phyloP scores from a whole-genome alignment of 768 basidiomycete genomes.

The Leucocoprinus sp. region DNA sequence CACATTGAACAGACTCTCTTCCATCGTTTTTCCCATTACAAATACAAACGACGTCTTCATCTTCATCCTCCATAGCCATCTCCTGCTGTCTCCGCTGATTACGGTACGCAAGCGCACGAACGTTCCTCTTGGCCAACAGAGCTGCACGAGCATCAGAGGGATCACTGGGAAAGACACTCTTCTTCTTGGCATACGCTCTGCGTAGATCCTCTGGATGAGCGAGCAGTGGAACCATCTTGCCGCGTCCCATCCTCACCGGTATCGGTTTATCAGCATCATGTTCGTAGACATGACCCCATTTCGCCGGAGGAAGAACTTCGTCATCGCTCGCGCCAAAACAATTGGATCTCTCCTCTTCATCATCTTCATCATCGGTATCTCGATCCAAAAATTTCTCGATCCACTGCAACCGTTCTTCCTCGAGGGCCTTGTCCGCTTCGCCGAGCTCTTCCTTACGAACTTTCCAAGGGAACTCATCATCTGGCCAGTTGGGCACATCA shows the following conservation, averaged over 20 bases:
- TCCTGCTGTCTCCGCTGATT: constrained; percentile 33
- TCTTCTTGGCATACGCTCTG: constrained; percentile 17
- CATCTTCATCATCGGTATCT: constrained; percentile 57
- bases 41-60: constrained; percentile 51
- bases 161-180: constrained; percentile 46
- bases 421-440: constrained; percentile 42
- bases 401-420: constrained; percentile 52
- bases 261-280: constrained; percentile 19
- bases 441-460: constrained; percentile 47
- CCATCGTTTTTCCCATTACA: constrained; percentile 65
- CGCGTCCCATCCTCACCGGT: constrained; percentile 36
- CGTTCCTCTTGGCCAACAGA: constrained; percentile 62
- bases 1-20: constrained; percentile 75
- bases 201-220: constrained; percentile 28
- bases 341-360: constrained; percentile 21
- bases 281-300: constrained; percentile 23
- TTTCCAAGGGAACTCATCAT: constrained; percentile 73
- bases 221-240: constrained; percentile 52
- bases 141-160: constrained; percentile 73
- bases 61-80: constrained; percentile 24
- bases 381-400: constrained; percentile 69
- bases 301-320: constrained; percentile 20
- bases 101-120: constrained; percentile 51
- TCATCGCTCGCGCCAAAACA: constrained; percentile 18
- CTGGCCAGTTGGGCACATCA: constrained; percentile 70